Evolutionary conservation across 2,329 filamentous ascomycete species (phyloP), one percentile per base, ranked within the genome.

Genomic region (Ophiostoma populinum): DNA sequence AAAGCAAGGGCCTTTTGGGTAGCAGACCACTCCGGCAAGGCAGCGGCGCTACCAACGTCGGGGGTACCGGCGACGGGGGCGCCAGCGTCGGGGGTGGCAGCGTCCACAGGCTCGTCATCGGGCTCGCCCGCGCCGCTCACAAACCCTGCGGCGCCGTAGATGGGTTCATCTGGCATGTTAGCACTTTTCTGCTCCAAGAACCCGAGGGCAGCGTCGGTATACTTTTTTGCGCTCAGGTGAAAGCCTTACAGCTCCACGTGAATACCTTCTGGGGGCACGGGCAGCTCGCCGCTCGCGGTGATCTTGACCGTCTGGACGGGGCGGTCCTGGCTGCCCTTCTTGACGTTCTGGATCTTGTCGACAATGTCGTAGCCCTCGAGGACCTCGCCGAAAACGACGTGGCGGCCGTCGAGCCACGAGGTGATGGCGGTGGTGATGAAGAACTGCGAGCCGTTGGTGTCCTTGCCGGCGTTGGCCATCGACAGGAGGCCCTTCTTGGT

Each of bases 391-490:
- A 90, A 90, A 51, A 90, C 81, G 50, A 90, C 82, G 62, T 90
- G 81, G 49, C 67, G 68, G 55, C 79, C 80, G 55, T 90, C 78
- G 51, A 90, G 74, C 79, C 82, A 87, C 42, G 74, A 78, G 42
- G 81, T 87, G 50, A 82, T 55, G 51, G 75, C 76, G 47, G 80
- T 87, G 51, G 82, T 90, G 56, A 90, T 86, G 68, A 90, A 90
- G 67, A 90, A 90, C 55, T 90, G 81, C 40, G 77, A 83, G 53
- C 81, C 80, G 54, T 86, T 86, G 65, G 81, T 90, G 58, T 90
- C 80, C 56, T 74, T 70, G 56, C 80, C 80, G 41, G 79, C 71
- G 61, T 86, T 86, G 58, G 79, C 81, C 81, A 83, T 90, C 58
- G 78, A 83, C 45, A 90, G 63, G 34, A 82, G 62, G 50, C 81